Evolutionary conservation across 768 basidiomycete species (phyloP).

Genomic region (Hydnum rufescens): DNA sequence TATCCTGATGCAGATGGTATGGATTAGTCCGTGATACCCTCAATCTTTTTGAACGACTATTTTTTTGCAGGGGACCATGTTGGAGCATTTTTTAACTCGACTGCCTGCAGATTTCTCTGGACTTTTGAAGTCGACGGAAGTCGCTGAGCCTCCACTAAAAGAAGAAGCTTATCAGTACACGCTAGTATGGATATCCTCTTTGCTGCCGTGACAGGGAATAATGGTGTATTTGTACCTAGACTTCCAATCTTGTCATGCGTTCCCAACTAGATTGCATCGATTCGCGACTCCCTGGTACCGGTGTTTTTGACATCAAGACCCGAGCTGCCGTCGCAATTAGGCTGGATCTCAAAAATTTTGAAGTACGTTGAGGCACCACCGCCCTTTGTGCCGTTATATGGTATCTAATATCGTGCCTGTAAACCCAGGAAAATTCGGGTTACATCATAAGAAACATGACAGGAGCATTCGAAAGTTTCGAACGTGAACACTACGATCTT

Average conservation of each 20-base stretch:
- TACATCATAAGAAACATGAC: constrained; percentile 48
- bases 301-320: constrained; percentile 94
- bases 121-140: not conserved
- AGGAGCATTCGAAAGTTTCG: constrained; percentile 61
- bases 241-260: constrained; percentile 56
- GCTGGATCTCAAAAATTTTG: constrained; percentile 65
- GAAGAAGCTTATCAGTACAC: constrained; percentile 73
- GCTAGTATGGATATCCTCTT: constrained; percentile 29
- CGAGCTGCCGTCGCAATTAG: constrained; percentile 71
- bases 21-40: constrained; percentile 9
- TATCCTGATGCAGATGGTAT: constrained; percentile 55
- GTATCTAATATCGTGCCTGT: not conserved
- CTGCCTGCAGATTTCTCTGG: constrained; percentile 36
- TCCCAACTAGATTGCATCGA: constrained; percentile 88
- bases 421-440: constrained; percentile 47
- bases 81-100: constrained; percentile 75
- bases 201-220: not conserved
- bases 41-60: not conserved
- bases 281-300: constrained; percentile 60
- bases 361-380: constrained; percentile 24
- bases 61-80: constrained; percentile 48
- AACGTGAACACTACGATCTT: constrained; percentile 87
- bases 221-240: constrained; percentile 14
- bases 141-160: constrained; percentile 17
- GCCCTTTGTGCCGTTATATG: not conserved